phyloP scores from a whole-genome alignment of 1,284 basidiomycete genomes.

The Moesziomyces sp. region DNA sequence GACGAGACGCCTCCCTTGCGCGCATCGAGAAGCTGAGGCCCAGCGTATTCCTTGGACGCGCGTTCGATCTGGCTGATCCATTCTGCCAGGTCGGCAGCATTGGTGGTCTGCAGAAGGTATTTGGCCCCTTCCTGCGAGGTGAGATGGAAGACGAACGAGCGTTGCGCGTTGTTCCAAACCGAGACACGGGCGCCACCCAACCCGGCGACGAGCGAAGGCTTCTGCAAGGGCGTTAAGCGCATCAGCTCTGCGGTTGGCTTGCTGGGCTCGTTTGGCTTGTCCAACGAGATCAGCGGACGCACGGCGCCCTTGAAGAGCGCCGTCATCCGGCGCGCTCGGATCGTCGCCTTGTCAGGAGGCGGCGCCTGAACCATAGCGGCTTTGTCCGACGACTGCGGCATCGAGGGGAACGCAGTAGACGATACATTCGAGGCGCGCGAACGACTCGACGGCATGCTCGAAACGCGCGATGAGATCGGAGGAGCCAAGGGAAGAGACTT shows the following conservation, averaged over 20 bases:
- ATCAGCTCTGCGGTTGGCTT: conserved; percentile 47
- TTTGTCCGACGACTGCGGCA: conserved; percentile 11
- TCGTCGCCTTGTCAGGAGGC: conserved; percentile 43
- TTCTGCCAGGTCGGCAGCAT: conserved; percentile 51
- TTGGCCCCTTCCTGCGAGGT: conserved; percentile 55
- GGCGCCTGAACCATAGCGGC: conserved; percentile 17
- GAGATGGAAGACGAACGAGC: conserved; percentile 62
- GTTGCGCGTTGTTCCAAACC: conserved; percentile 62
- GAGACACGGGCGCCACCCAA: conserved; percentile 53
- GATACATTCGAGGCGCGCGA: conserved; percentile 8
- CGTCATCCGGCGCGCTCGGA: conserved; percentile 60
- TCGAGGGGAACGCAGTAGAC: conserved; percentile 11
- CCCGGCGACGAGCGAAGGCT: conserved; percentile 50
- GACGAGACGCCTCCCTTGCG: conserved; percentile 17
- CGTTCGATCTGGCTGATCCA: conserved; percentile 57
- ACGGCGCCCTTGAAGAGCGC: conserved; percentile 64
- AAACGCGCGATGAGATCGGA: conserved; percentile 36
- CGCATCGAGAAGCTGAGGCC: conserved; percentile 8
- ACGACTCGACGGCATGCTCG: conserved; percentile 42
- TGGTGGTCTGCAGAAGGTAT: conserved; percentile 61
- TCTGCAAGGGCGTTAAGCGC: conserved; percentile 50
- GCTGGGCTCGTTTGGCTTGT: conserved; percentile 43
- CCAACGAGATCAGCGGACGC: conserved; percentile 51
- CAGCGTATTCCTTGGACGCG: conserved; percentile 40
- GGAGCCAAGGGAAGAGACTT: conserved; percentile 27